Conservation (phyloP, 1,139 yeast species). For the Magnusiomyces suaveolens region DNA sequence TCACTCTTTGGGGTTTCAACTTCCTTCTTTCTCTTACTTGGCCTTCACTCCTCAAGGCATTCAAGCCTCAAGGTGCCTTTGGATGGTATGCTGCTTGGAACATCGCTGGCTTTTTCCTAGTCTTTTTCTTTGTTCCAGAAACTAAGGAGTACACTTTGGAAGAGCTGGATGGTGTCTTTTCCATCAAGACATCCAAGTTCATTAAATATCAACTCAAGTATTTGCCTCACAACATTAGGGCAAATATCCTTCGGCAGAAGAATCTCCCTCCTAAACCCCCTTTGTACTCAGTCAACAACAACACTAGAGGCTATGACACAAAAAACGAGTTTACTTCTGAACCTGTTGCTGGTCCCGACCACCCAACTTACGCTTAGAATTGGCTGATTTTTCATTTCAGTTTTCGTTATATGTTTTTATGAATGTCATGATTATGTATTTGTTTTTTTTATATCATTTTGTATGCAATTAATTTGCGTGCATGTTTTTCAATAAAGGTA, state of each 20-base stretch:
- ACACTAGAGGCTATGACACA: slow-evolving; percentile 11
- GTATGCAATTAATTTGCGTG: not conserved
- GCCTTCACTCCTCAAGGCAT: slow-evolving; percentile 60
- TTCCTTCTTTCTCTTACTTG: slow-evolving; percentile 73
- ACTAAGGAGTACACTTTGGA: slow-evolving; percentile 52
- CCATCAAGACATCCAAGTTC: slow-evolving; percentile 30
- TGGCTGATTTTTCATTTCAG: too few relatives aligned
- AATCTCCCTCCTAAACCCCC: slow-evolving; percentile 6
- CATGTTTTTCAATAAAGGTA: not conserved
- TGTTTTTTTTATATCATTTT: not conserved
- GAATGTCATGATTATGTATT: not conserved
- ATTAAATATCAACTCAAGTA: slow-evolving; percentile 29
- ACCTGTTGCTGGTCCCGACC: too few relatives aligned
- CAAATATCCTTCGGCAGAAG: slow-evolving; percentile 4
- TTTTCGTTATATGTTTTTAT: not conserved
- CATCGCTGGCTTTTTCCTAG: slow-evolving; percentile 45
- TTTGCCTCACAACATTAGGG: slow-evolving; percentile 26
- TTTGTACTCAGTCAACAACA: slow-evolving; percentile 17
- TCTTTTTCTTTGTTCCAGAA: slow-evolving; percentile 51
- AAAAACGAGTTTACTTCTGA: too few relatives aligned
- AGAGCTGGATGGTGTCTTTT: slow-evolving; percentile 43
- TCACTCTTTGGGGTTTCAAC: slow-evolving; percentile 80
- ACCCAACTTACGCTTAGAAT: too few relatives aligned
- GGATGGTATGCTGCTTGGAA: slow-evolving; percentile 90
- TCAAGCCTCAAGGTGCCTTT: slow-evolving; percentile 76